Conservation (phyloP, 1,284 basidiomycete genomes). For the Trichosporon sp. region DNA sequence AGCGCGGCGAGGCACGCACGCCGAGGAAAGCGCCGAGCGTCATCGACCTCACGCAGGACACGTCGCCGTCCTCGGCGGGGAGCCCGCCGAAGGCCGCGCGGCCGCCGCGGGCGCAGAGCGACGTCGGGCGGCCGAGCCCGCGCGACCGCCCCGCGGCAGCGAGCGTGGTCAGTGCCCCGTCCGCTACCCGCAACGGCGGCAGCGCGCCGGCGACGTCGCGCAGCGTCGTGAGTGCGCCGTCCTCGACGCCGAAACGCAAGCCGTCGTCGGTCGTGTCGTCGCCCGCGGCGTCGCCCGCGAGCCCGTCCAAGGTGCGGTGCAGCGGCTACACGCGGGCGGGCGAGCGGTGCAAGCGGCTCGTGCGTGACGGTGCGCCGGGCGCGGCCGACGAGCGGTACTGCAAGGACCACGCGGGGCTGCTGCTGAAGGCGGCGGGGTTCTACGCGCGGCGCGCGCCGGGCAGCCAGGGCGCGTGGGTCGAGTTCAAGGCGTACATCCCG, state of each 20-base stretch:
- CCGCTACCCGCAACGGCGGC: neutral
- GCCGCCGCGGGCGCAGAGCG: neutral
- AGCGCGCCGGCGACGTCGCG: neutral
- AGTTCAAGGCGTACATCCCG: slow-evolving; percentile 45
- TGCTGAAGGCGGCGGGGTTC: slow-evolving; percentile 43
- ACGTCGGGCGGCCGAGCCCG: neutral
- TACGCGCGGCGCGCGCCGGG: slow-evolving; percentile 33
- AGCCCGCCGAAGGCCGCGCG: neutral
- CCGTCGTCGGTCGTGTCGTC: neutral
- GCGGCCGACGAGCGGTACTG: slow-evolving; percentile 37
- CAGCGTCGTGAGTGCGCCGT: neutral
- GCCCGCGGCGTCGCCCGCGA: neutral
- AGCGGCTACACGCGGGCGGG: slow-evolving; percentile 46
- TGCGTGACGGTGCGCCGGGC: slow-evolving; percentile 33
- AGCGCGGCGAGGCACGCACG: too few species aligned
- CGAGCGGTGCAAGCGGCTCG: slow-evolving; percentile 44
- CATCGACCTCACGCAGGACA: neutral
- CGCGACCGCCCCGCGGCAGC: neutral
- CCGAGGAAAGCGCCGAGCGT: neutral
- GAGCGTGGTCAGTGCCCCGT: neutral
- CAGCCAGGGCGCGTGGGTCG: slow-evolving; percentile 34
- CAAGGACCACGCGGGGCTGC: slow-evolving; percentile 47
- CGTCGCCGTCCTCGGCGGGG: neutral
- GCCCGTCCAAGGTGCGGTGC: slow-evolving; percentile 28
- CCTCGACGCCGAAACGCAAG: neutral